phyloP scores from a whole-genome alignment of 2,329 filamentous ascomycete genomes.

The Fusarium sp. region DNA sequence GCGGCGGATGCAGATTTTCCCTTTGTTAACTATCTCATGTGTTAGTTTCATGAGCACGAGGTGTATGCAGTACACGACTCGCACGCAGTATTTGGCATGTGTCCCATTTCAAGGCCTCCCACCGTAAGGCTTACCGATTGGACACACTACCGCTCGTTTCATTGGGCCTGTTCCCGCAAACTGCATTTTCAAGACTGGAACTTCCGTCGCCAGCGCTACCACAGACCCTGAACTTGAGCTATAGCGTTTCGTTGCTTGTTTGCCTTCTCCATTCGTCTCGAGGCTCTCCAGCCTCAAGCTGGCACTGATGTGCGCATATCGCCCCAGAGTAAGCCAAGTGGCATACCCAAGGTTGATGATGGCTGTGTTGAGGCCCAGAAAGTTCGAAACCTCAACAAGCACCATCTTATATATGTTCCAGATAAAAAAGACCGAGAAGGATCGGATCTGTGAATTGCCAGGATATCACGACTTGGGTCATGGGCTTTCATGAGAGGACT shows the following conservation, averaged over 20 bases:
- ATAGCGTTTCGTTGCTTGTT: background rate
- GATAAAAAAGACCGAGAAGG: slow-evolving; percentile 8
- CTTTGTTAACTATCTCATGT: slow-evolving; percentile 24
- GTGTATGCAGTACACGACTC: slow-evolving; percentile 19
- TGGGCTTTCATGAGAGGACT: slow-evolving; percentile 17
- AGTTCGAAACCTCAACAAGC: slow-evolving; percentile 37
- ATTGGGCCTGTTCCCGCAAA: background rate
- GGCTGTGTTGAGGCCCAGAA: slow-evolving; percentile 47
- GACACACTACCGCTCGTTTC: slow-evolving; percentile 8
- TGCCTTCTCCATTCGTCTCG: slow-evolving; percentile 10
- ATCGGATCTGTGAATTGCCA: slow-evolving; percentile 51
- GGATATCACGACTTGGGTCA: background rate
- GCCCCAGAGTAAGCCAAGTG: slow-evolving; percentile 19
- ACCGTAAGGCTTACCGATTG: slow-evolving; percentile 15
- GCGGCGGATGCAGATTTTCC: background rate
- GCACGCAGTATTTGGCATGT: slow-evolving; percentile 10
- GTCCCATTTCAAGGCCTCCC: slow-evolving; percentile 7
- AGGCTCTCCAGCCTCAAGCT: slow-evolving; percentile 4
- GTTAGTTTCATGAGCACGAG: slow-evolving; percentile 11
- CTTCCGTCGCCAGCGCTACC: background rate
- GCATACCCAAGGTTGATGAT: slow-evolving; percentile 16
- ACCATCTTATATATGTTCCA: background rate
- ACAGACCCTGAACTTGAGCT: background rate
- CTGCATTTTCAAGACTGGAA: slow-evolving; percentile 25
- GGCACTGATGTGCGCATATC: slow-evolving; percentile 9